Conservation (phyloP, 1,284 basidiomycete species). For the Athelia psychrophila region DNA sequence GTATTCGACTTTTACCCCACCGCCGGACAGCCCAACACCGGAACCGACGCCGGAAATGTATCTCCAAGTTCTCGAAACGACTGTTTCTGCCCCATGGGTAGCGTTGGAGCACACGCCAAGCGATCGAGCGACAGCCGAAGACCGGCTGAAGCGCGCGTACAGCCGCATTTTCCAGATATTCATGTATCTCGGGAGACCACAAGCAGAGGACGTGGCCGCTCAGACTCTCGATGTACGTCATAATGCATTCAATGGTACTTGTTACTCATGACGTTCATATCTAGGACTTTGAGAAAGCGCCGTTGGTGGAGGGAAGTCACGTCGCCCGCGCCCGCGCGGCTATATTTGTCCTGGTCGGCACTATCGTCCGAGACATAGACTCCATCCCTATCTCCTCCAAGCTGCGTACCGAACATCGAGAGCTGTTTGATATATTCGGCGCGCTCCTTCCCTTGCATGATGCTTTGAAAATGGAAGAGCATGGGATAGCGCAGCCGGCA, state of each 20-base stretch:
- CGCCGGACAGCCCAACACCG: too few species aligned
- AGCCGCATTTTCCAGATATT: neutral
- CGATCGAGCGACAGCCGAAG: neutral
- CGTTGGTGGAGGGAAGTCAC: neutral
- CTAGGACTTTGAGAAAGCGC: neutral
- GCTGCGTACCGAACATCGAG: neutral
- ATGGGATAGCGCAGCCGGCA: neutral
- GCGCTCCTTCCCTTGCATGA: neutral
- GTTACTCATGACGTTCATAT: neutral
- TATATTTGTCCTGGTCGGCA: neutral
- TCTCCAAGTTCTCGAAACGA: neutral
- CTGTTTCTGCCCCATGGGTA: neutral
- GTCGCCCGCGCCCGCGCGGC: neutral
- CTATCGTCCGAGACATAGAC: neutral
- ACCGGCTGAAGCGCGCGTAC: neutral
- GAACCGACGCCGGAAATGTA: neutral
- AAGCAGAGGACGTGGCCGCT: neutral
- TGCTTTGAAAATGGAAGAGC: neutral
- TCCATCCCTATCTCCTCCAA: neutral
- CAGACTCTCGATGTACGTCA: neutral
- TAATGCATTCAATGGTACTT: neutral
- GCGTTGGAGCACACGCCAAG: neutral
- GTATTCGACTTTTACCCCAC: too few species aligned
- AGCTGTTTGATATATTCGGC: neutral
- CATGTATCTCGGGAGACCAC: neutral